Percentiles rank a stretch among this genome's conserved stretches.
These are phyloP conservation scores for Zostera marina DNA, from an alignment of 116 monocot species.

Conservation along the genomic window DNA sequence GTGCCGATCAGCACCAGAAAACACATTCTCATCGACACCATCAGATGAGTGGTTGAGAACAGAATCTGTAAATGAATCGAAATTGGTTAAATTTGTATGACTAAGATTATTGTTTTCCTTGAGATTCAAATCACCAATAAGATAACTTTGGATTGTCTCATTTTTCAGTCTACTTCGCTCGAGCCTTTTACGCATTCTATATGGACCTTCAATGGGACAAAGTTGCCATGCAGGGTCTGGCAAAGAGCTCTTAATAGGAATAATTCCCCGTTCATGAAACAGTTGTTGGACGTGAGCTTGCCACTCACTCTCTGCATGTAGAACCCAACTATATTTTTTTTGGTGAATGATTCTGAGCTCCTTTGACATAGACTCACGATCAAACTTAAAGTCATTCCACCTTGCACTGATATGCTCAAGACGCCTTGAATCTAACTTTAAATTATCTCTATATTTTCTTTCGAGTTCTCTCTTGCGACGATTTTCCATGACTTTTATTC, in stretches of 20 bases:
- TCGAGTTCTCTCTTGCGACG: conserved; percentile 82
- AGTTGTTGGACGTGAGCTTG: conserved; percentile 78
- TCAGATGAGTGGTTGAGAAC: conserved; percentile 46
- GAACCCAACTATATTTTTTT: conserved; percentile 98
- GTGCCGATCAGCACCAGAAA: conserved; percentile 30
- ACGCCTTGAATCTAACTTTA: conserved; percentile 54
- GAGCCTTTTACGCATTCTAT: conserved; percentile 95
- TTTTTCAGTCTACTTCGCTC: conserved; percentile 58
- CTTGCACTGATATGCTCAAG: conserved; percentile 67
- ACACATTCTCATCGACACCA: conserved; percentile 22
- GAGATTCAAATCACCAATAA: conserved; percentile 30
- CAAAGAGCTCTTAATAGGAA: conserved; percentile 38
- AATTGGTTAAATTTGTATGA: conserved; percentile 24
- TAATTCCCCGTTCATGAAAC: conserved; percentile 85
- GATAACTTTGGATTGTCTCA: conserved; percentile 49
- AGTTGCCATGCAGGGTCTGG: conserved; percentile 77
- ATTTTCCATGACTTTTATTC: conserved; percentile 85
- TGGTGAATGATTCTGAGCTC: conserved; percentile 88
- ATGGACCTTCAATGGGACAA: conserved; percentile 94
- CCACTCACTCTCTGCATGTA: conserved; percentile 99
- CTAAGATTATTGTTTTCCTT: conserved; percentile 19
- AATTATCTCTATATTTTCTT: conserved; percentile 50
- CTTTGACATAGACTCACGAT: conserved; percentile 87
- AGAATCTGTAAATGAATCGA: conserved; percentile 44
- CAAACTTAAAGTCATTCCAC: conserved; percentile 58